A percentile compares a stretch with the other conserved stretches of the same genome.
These are phyloP conservation scores for Monosporascus sp. DNA, from an alignment of 2,329 filamentous ascomycete genomes.

Conservation along the genomic window DNA sequence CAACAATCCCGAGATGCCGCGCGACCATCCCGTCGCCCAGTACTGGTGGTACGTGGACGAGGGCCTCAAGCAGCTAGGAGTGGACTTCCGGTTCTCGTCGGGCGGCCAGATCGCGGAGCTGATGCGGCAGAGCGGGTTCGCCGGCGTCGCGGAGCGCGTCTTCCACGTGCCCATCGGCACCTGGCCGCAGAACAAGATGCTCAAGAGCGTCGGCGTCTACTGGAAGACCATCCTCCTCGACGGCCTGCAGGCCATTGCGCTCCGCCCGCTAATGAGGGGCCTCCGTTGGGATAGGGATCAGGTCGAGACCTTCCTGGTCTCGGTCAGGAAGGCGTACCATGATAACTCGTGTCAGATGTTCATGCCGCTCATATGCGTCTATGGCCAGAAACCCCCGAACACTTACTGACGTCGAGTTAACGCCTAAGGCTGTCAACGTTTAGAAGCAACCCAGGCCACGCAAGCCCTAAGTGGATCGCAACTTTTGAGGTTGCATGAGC, in stretches of 20 bases:
- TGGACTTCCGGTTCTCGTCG: slow-evolving; percentile 42
- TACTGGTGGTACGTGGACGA: slow-evolving; percentile 44
- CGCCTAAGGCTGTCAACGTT: too few relatives aligned
- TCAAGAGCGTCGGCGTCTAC: slow-evolving; percentile 48
- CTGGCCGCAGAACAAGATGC: slow-evolving; percentile 47
- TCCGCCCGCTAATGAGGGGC: slow-evolving; percentile 47
- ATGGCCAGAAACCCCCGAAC: slow-evolving; percentile 44
- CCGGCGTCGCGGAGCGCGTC: slow-evolving; percentile 44
- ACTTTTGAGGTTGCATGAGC: too few relatives aligned
- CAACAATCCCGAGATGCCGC: slow-evolving; percentile 30
- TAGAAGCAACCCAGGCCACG: too few relatives aligned
- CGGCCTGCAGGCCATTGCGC: slow-evolving; percentile 45
- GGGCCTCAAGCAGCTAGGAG: slow-evolving; percentile 38
- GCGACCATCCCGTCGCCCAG: slow-evolving; percentile 36
- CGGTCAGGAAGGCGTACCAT: slow-evolving; percentile 44
- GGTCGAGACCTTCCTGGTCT: slow-evolving; percentile 43
- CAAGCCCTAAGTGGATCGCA: too few relatives aligned
- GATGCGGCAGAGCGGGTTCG: slow-evolving; percentile 47
- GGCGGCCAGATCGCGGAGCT: slow-evolving; percentile 35
- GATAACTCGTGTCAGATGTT: slow-evolving; percentile 43
- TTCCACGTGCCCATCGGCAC: slow-evolving; percentile 51
- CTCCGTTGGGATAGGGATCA: slow-evolving; percentile 43
- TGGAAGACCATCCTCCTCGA: slow-evolving; percentile 47
- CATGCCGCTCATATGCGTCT: slow-evolving; percentile 53
- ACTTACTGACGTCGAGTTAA: too few relatives aligned